These are phyloP conservation scores for Tetrastigma voinierianum DNA, from an alignment of 164 flowering plant genomes.

Conservation along the genomic window DNA sequence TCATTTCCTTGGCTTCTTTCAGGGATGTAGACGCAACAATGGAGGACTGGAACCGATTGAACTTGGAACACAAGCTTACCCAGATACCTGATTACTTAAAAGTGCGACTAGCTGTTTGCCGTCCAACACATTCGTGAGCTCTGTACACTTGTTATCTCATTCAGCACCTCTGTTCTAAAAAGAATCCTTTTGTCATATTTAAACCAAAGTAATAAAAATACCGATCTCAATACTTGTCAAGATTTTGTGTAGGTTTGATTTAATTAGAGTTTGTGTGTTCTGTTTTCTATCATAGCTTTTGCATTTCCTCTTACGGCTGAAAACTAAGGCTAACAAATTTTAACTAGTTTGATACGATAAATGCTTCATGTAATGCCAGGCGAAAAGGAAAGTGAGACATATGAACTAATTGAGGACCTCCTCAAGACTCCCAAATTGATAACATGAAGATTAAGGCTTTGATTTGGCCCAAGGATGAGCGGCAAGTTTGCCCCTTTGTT, in stretches of 20 bases:
- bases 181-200: too few species aligned
- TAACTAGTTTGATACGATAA: too few species aligned
- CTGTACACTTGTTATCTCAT: neutral
- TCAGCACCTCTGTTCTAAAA: too few species aligned
- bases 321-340: too few species aligned
- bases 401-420: slow-evolving; percentile 28
- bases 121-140: slow-evolving; percentile 51
- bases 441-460: slow-evolving; percentile 56
- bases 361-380: slow-evolving; percentile 23
- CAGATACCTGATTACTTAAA: slow-evolving; percentile 46
- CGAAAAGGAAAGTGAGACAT: slow-evolving; percentile 48
- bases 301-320: too few species aligned
- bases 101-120: slow-evolving; percentile 38
- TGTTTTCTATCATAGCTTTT: too few species aligned
- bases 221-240: too few species aligned
- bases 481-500: slow-evolving; percentile 49
- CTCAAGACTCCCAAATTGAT: slow-evolving; percentile 44
- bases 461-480: slow-evolving; percentile 48
- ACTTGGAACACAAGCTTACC: slow-evolving; percentile 58
- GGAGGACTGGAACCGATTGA: slow-evolving; percentile 80
- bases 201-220: too few species aligned
- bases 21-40: slow-evolving; percentile 51
- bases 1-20: neutral
- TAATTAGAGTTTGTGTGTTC: too few species aligned
- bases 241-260: too few species aligned